Conservation (phyloP, 148 eudicot genomes). For the Vaccinium myrtillus region DNA sequence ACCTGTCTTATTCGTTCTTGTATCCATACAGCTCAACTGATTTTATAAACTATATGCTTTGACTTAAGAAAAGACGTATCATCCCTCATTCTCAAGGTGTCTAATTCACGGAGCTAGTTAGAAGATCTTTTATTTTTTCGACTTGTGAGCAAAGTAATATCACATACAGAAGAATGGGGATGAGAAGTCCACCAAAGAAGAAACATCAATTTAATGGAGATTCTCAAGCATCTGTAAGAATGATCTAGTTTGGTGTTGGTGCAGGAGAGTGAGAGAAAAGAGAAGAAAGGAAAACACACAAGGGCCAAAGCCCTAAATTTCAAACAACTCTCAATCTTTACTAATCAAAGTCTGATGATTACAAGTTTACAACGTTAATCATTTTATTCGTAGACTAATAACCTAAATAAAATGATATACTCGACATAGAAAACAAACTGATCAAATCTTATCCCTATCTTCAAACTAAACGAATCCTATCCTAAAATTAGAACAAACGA, state of each 20-base stretch:
- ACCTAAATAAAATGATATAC: too few species aligned
- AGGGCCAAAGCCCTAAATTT: too few species aligned
- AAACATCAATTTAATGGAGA: not conserved
- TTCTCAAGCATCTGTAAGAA: not conserved
- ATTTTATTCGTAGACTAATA: too few species aligned
- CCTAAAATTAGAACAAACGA: too few species aligned
- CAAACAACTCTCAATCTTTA: too few species aligned
- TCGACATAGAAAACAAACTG: too few species aligned
- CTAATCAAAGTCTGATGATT: too few species aligned
- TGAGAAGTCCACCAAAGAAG: not conserved
- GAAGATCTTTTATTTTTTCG: not conserved
- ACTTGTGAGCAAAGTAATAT: not conserved
- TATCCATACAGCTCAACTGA: not conserved
- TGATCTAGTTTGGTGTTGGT: not conserved
- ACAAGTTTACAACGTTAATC: too few species aligned
- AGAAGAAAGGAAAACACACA: too few species aligned
- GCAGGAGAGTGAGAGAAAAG: too few species aligned
- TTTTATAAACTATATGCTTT: not conserved
- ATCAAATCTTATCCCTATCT: too few species aligned
- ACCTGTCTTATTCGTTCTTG: not conserved
- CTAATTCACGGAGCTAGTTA: constrained; percentile 2
- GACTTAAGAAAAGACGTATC: not conserved
- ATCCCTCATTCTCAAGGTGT: not conserved
- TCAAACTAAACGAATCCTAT: too few species aligned
- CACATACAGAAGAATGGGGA: not conserved